Percentiles rank a stretch among this genome's conserved stretches.
Conservation (phyloP, 2,329 filamentous ascomycete species). For the Colletotrichum sp. region DNA sequence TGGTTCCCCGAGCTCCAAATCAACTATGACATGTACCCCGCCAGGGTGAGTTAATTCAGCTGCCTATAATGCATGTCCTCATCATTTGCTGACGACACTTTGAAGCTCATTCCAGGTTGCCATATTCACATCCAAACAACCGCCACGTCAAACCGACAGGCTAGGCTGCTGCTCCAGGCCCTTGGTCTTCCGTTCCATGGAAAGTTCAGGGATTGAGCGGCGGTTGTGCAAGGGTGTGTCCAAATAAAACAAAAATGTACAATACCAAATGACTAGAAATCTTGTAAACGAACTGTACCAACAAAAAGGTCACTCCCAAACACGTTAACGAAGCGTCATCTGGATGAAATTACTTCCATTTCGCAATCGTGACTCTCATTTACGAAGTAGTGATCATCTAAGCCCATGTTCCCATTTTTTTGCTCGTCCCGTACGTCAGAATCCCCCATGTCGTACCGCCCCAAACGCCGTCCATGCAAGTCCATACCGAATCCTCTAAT, state of each 20-base stretch:
- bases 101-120: conserved; percentile 79
- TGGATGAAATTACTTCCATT: background rate
- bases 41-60: conserved; percentile 35
- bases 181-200: conserved; percentile 75
- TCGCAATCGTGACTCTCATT: background rate
- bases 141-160: conserved; percentile 85
- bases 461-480: conserved; percentile 44
- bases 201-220: conserved; percentile 57
- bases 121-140: conserved; percentile 85
- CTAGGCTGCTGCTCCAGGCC: conserved; percentile 68
- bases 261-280: conserved; percentile 14
- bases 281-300: conserved; percentile 22
- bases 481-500: conserved; percentile 3
- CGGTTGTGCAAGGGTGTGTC: background rate
- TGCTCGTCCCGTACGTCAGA: conserved; percentile 7
- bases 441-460: background rate
- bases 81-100: conserved; percentile 37
- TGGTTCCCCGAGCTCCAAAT: conserved; percentile 94
- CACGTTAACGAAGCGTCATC: background rate
- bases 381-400: background rate
- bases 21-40: conserved; percentile 81
- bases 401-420: background rate
- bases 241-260: conserved; percentile 3
- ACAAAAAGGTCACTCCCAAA: conserved; percentile 12
- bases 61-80: conserved; percentile 55